phyloP scores from a whole-genome alignment of 1,284 basidiomycete species.

The Heterobasidion occidentale region DNA sequence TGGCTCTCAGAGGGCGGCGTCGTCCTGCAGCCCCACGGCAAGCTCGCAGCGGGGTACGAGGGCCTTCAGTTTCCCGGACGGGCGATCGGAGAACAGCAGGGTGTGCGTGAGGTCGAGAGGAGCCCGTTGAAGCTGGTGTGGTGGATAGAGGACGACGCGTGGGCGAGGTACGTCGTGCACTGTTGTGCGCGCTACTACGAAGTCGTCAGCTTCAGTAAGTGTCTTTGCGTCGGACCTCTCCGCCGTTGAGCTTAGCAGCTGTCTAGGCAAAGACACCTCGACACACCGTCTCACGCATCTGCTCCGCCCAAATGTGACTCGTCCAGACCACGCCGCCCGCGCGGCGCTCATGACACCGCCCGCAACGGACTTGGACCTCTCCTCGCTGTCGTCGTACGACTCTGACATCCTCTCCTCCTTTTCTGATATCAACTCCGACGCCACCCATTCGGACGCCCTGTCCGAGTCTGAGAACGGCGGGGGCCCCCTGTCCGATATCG shows the following conservation, averaged over 20 bases:
- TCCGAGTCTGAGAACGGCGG: slow-evolving; percentile 31
- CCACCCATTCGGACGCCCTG: slow-evolving; percentile 16
- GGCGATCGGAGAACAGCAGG: slow-evolving; percentile 42
- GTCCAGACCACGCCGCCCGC: slow-evolving; percentile 40
- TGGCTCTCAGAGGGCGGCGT: slow-evolving; percentile 58
- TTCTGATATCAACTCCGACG: slow-evolving; percentile 36
- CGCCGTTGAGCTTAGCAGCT: background rate
- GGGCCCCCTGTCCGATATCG: slow-evolving; percentile 20
- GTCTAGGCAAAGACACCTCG: slow-evolving; percentile 57
- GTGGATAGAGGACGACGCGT: slow-evolving; percentile 61
- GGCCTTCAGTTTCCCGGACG: slow-evolving; percentile 29
- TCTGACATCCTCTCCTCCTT: slow-evolving; percentile 41
- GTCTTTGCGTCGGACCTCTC: background rate
- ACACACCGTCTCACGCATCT: slow-evolving; percentile 66
- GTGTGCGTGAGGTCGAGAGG: slow-evolving; percentile 55
- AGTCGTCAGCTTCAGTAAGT: slow-evolving; percentile 73
- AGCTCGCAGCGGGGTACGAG: slow-evolving; percentile 11
- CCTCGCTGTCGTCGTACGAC: slow-evolving; percentile 29
- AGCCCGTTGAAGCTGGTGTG: slow-evolving; percentile 64
- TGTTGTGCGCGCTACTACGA: slow-evolving; percentile 74
- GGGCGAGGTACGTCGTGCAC: slow-evolving; percentile 72
- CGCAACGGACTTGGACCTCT: slow-evolving; percentile 44
- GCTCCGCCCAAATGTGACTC: slow-evolving; percentile 64
- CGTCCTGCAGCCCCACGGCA: slow-evolving; percentile 41
- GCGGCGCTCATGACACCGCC: slow-evolving; percentile 60